Base-by-base conservation (phyloP, 495 filamentous ascomycete species). In the Astrothelium subdiscretum region DNA sequence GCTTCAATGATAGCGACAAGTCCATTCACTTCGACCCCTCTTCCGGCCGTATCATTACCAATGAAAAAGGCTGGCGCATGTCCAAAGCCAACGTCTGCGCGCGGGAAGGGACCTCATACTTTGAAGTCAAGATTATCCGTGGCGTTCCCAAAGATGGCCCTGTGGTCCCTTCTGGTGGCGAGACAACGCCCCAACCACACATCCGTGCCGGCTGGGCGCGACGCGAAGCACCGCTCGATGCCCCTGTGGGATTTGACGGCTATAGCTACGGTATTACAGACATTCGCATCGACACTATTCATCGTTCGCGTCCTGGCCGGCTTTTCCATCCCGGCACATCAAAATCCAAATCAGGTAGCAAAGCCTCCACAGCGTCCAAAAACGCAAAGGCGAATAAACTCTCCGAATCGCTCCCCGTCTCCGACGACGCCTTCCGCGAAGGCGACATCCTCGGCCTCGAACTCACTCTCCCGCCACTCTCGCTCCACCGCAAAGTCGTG, bases 241-340 rank as follows among this genome's bases (percentile, higher is more conserved):
- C 89, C 15, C 94, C 95, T 11, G 90, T 97, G 13, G 95, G 95
- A 0, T 96, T 92, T 67, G 94, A 99, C 72, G 91, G 89, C 35
- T 97, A 97, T 72, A 94, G 91, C 54, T 99, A 99, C 71, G 95
- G 89, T 22, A 81, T 99, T 60, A 85, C 92, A 24, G 95, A 97
- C 69, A 84, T 90, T 13, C 81, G 84, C 13, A 92, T 92, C 11
- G 90, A 97, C 70, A 92, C 94, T 57, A 87, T 96, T 26, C 91
- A 95, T 74, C 88, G 92, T 77, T 97, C 92, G 62, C 86, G 94
- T 32, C 91, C 92, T 13, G 87, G 89, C 66, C 87, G 90, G 67
- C 94, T 96, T 74, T 90, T 90, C 67, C 87, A 69, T n/a, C 61
- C 74, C 20, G 67, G 69, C 40, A 32, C 63, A n/a, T 43, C 66